Base-by-base conservation (phyloP, 208 protist genomes). In the Leishmania tarentolae region DNA sequence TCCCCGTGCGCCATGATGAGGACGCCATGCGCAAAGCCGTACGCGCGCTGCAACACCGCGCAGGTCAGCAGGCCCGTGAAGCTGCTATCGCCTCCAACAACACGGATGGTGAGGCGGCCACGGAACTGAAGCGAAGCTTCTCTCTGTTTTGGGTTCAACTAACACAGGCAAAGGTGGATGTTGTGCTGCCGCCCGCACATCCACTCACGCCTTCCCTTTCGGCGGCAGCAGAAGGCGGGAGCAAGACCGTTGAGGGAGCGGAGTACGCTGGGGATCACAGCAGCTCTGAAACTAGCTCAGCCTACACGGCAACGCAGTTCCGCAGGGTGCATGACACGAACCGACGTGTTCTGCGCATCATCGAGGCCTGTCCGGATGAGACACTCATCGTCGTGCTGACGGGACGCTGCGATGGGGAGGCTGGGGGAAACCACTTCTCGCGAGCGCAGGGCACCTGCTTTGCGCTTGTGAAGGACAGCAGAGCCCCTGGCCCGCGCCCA, bases 401-500 rank as follows among this genome's bases (percentile, higher is more conserved):
- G 15, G 91, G 80, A 1, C 86, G 83, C 28, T 90, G 84, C 76
- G 68, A 52, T 19, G 85, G 86, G 3, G 88, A 80, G 81, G 76
- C 75, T 11, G 78, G 80, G 19, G 84, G 85, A 28, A 91, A 92
- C 57, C 87, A 92, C 83, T 83, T 91, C 76, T 89, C 83, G 1
- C 72, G 78, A 2, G 86, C 86, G 19, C 91, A 91, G 35, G 94
- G 94, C 11, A 85, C 88, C 2, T 90, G 86, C 61, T 97, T 97
- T 81, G 89, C 84, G 5, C 95, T 95, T 59, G 83, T 97, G 66
- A 97, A 97, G 84, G 94, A 97, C 70, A 79, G 83, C 44, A 86
- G 57, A 24, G 85, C 87, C 11, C 28, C 68, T 21, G 90, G 90
- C 6, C 91, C 92, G 11, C 69, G 73, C 0, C 77, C 76, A 59